These are phyloP conservation scores for Xylaria telfairii DNA, from an alignment of 495 filamentous ascomycete species.

Conservation along the genomic window DNA sequence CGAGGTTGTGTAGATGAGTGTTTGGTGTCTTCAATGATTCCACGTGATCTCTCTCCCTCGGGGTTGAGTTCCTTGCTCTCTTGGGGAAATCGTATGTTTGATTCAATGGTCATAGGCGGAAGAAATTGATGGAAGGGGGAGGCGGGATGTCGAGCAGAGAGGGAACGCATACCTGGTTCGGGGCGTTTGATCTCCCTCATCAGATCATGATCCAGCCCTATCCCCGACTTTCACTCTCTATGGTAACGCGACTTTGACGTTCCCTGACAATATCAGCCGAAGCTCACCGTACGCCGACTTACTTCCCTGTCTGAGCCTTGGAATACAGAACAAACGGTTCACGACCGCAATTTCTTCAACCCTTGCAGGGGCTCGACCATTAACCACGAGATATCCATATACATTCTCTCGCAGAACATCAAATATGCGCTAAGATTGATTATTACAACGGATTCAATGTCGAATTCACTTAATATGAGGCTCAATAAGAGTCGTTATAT, in stretches of 20 bases:
- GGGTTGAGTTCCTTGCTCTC: background rate
- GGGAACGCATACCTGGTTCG: background rate
- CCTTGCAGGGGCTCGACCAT: background rate
- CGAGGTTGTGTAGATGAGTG: background rate
- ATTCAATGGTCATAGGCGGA: background rate
- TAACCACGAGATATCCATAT: background rate
- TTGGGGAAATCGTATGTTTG: background rate
- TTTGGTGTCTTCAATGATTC: background rate
- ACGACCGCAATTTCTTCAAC: background rate
- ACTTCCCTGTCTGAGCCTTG: background rate
- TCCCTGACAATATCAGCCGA: background rate
- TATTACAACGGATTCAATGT: background rate
- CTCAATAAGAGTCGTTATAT: constrained; percentile 1
- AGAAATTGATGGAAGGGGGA: background rate
- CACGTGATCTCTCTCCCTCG: background rate
- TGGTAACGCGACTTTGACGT: background rate
- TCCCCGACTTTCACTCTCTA: background rate
- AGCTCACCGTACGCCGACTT: background rate
- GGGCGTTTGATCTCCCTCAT: background rate
- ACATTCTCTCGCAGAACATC: background rate
- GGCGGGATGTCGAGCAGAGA: background rate
- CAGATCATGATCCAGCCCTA: background rate
- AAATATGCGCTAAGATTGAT: background rate
- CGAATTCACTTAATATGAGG: background rate
- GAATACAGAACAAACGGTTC: background rate